Percentiles rank a stretch among this genome's conserved stretches.
These are phyloP conservation scores for Epicoccum nigrum DNA, from an alignment of 2,329 filamentous ascomycete genomes.

Conservation along the genomic window DNA sequence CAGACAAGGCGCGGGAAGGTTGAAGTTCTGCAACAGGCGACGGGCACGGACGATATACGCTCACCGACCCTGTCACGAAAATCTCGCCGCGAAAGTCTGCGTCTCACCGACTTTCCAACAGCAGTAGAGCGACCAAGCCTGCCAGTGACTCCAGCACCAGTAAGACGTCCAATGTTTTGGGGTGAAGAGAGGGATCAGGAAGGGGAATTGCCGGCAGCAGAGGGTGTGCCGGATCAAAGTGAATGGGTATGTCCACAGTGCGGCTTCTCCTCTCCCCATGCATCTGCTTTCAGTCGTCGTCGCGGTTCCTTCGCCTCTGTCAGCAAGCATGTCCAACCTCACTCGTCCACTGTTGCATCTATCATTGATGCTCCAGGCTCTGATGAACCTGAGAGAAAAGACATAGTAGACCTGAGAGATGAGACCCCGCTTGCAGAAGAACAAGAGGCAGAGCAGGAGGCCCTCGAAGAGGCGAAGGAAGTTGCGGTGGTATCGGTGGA, in stretches of 20 bases:
- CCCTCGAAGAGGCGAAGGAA: constrained; percentile 6
- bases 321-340: constrained; percentile 26
- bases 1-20: constrained; percentile 62
- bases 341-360: constrained; percentile 18
- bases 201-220: constrained; percentile 72
- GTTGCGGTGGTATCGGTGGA: neutral
- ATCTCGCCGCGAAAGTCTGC: constrained; percentile 62
- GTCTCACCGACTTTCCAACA: constrained; percentile 85
- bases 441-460: constrained; percentile 8
- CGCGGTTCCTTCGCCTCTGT: constrained; percentile 27
- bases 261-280: constrained; percentile 43
- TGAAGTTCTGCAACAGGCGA: constrained; percentile 45
- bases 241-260: constrained; percentile 84
- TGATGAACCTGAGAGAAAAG: neutral
- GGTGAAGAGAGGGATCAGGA: constrained; percentile 62
- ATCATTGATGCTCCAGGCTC: constrained; percentile 9
- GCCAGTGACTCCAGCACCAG: constrained; percentile 86
- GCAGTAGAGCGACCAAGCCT: constrained; percentile 83
- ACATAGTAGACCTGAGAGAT: constrained; percentile 5
- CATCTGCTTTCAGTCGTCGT: constrained; percentile 36
- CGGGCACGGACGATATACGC: constrained; percentile 35
- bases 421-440: constrained; percentile 9
- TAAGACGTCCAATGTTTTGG: constrained; percentile 73
- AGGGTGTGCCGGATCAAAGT: constrained; percentile 83
- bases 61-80: constrained; percentile 42